Evolutionary conservation across 2,329 filamentous ascomycete genomes (phyloP).

Genomic region (Diaporthe ampelina): DNA sequence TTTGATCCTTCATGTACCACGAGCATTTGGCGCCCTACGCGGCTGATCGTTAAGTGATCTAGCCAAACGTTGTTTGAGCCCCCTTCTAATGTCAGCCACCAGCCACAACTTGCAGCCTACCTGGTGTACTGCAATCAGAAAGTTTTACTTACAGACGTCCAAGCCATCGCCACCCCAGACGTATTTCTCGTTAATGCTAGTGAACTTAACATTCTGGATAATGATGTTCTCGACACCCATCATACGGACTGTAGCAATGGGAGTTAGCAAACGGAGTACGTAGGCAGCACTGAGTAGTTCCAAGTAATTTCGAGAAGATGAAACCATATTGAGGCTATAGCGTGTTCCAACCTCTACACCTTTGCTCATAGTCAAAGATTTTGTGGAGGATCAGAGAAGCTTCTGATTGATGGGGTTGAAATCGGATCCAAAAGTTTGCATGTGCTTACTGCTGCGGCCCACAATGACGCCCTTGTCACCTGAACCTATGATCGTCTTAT

Average conservation of each 20-base stretch:
- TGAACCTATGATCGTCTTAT: constrained; percentile 70
- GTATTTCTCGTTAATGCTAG: constrained; percentile 66
- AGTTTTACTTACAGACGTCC: constrained; percentile 52
- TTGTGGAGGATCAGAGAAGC: too few relatives aligned
- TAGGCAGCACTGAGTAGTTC: too few relatives aligned
- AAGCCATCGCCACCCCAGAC: constrained; percentile 73
- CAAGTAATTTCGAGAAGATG: too few relatives aligned
- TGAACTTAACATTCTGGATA: constrained; percentile 70
- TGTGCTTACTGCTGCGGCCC: constrained; percentile 53
- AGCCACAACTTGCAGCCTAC: too few relatives aligned
- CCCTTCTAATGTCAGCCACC: constrained; percentile 44
- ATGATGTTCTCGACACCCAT: constrained; percentile 68
- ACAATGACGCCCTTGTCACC: constrained; percentile 68
- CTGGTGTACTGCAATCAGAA: too few relatives aligned
- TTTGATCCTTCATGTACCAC: constrained; percentile 10
- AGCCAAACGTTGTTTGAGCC: constrained; percentile 62
- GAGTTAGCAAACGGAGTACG: too few relatives aligned
- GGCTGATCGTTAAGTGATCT: constrained; percentile 68
- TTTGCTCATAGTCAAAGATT: too few relatives aligned
- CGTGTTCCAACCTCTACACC: too few relatives aligned
- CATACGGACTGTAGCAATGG: constrained; percentile 54
- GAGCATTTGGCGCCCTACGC: constrained; percentile 67
- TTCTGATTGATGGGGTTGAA: too few relatives aligned
- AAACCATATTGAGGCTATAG: too few relatives aligned
- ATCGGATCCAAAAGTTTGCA: too few relatives aligned